These are phyloP conservation scores for Monilinia laxa DNA, from an alignment of 2,329 filamentous ascomycete species.

Conservation along the genomic window DNA sequence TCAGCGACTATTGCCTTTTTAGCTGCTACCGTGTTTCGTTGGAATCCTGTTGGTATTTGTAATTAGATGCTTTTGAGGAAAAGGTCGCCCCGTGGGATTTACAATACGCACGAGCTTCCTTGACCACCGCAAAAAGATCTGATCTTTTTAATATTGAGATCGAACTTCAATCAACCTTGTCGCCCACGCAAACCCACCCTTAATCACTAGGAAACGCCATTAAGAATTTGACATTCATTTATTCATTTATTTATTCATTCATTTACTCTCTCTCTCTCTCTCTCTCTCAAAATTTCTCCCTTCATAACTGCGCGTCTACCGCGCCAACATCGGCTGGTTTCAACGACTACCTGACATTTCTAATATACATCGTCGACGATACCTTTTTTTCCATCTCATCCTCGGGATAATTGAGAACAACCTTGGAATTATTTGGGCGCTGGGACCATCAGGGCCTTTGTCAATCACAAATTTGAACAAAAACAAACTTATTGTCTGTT, in stretches of 20 bases:
- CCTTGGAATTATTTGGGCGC: conserved; percentile 5
- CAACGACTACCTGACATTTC: conserved; percentile 1
- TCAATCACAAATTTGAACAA: conserved; percentile 12
- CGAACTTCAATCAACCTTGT: conserved; percentile 13
- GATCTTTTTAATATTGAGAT: conserved; percentile 18
- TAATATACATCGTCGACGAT: conserved; percentile 9
- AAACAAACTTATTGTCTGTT: not conserved
- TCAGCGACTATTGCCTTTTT: not conserved
- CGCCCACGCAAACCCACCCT: conserved; percentile 2
- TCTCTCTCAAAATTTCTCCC: not conserved
- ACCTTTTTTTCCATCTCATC: not conserved
- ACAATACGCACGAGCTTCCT: conserved; percentile 23
- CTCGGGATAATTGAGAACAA: conserved; percentile 1
- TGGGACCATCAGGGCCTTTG: not conserved
- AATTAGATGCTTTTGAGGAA: conserved; percentile 15
- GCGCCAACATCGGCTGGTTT: conserved; percentile 9
- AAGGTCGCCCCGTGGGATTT: conserved; percentile 2
- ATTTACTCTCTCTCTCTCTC: not conserved
- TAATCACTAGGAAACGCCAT: conserved; percentile 13
- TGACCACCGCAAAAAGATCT: conserved; percentile 15
- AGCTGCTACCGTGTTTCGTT: conserved; percentile 3
- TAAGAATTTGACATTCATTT: conserved; percentile 3
- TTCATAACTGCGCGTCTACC: conserved; percentile 14
- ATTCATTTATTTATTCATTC: no score
- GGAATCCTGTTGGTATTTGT: conserved; percentile 3